A percentile compares a stretch with the other conserved stretches of the same genome.
phyloP scores from a whole-genome alignment of 129 eudicot genomes.

The Smallanthus sonchifolius region DNA sequence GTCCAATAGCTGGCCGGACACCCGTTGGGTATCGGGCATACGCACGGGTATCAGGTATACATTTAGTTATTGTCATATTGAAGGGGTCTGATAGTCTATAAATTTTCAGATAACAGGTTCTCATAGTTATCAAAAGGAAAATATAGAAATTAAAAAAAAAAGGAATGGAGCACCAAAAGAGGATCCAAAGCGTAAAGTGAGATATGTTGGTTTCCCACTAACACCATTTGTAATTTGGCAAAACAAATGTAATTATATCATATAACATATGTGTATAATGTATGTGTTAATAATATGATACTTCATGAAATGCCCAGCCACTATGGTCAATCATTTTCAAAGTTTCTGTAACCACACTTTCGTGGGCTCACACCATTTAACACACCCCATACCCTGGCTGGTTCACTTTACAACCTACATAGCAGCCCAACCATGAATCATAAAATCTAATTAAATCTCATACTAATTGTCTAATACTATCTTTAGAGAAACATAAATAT shows the following conservation, averaged over 20 bases:
- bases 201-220: neutral
- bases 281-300: neutral
- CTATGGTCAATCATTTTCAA: conserved; percentile 21
- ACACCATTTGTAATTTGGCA: neutral
- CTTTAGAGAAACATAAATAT: neutral
- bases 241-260: neutral
- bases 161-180: conserved; percentile 1
- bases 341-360: conserved; percentile 16
- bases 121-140: too few relatives aligned
- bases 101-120: too few relatives aligned
- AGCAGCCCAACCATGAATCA: neutral
- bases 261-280: neutral
- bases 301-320: neutral
- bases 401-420: conserved; percentile 27
- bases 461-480: too few relatives aligned
- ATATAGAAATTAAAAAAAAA: too few relatives aligned
- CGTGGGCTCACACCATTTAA: conserved; percentile 28
- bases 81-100: too few relatives aligned
- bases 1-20: too few relatives aligned
- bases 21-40: too few relatives aligned
- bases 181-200: neutral
- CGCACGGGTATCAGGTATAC: too few relatives aligned
- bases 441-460: too few relatives aligned
- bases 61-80: too few relatives aligned
- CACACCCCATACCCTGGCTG: conserved; percentile 28